Evolutionary conservation across 441 rosid genomes (phyloP), one percentile per base, ranked within the genome.

Genomic region (Populus hybrid): DNA sequence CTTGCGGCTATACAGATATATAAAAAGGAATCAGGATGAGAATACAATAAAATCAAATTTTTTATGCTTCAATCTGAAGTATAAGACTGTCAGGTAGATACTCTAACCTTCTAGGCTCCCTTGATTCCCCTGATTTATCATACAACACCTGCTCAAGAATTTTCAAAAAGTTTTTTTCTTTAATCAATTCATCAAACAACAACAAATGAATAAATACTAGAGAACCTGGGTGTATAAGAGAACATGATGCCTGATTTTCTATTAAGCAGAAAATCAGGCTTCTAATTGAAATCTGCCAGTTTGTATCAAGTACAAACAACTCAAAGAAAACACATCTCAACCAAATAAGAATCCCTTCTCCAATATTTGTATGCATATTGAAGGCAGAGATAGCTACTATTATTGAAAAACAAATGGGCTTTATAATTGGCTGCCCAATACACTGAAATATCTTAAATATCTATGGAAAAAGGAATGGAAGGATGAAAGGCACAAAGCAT

Each of bases 91-190:
- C 21, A 33, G 80, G 67, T 21, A 66, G 67, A 26, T 45, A 68
- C 29, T 53, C 81, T 74, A 40, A 87, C 89, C 85, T 83, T 81
- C 73, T 78, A 42, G 56, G 56, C 56, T 45, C 56, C 56, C 56
- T 45, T 45, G 85, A 74, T 50, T 84, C 85, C 73, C 73, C 67
- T 56, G 74, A 73, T 71, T 65, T 83, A 38, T 83, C 82, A 45
- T 66, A 68, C 28, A 76, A 69, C 11, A 80, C 87, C 86, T 84
- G 89, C 78, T 42, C 76, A 72, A 40, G 74, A 82, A 74, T 45
- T 14, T 74, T 75, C 45, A 69, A 45, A 70, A 42, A 75, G 29
- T 42, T 9, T 45, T 9, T 45, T 67, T 74, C 31, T 53, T 69
- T 40, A 56, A 33, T 64, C 35, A 82, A 26, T 72, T 69, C 67